These are phyloP conservation scores for Boletus smithii DNA, from an alignment of 1,284 basidiomycete species.

Conservation along the genomic window DNA sequence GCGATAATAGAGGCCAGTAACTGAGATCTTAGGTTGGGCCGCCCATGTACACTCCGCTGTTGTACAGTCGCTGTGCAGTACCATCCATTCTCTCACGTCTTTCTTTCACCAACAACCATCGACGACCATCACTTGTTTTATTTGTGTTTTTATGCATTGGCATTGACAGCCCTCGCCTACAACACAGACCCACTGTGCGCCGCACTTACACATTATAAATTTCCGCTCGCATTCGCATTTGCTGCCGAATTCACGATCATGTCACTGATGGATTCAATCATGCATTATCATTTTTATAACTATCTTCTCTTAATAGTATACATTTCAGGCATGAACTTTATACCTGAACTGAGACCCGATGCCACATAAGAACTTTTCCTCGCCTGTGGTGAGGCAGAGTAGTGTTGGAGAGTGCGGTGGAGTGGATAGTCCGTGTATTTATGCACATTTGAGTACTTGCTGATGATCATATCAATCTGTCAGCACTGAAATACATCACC, in stretches of 20 bases:
- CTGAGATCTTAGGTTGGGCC: slow-evolving; percentile 13
- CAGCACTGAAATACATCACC: neutral
- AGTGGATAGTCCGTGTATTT: no score
- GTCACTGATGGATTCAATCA: slow-evolving; percentile 25
- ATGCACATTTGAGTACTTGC: no score
- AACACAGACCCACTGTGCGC: slow-evolving; percentile 11
- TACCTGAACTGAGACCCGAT: slow-evolving; percentile 1
- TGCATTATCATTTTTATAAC: slow-evolving; percentile 31
- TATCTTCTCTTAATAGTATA: slow-evolving; percentile 30
- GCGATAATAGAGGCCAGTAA: slow-evolving; percentile 15
- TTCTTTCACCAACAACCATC: slow-evolving; percentile 22
- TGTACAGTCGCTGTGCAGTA: slow-evolving; percentile 27
- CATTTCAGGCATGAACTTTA: slow-evolving; percentile 8
- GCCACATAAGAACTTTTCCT: no score
- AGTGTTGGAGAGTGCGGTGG: no score
- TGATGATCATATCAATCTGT: neutral
- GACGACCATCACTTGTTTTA: slow-evolving; percentile 25
- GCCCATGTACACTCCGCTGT: slow-evolving; percentile 24
- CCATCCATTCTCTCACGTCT: slow-evolving; percentile 13
- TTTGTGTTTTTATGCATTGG: slow-evolving; percentile 21
- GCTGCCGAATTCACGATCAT: slow-evolving; percentile 25
- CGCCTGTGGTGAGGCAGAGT: no score
- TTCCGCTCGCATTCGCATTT: slow-evolving; percentile 17
- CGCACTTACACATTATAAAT: slow-evolving; percentile 12
- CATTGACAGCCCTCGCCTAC: slow-evolving; percentile 14